Percentiles rank a stretch among this genome's conserved stretches.
Conservation (phyloP, 306 rosid species). For the Cicer pinnatifidum region DNA sequence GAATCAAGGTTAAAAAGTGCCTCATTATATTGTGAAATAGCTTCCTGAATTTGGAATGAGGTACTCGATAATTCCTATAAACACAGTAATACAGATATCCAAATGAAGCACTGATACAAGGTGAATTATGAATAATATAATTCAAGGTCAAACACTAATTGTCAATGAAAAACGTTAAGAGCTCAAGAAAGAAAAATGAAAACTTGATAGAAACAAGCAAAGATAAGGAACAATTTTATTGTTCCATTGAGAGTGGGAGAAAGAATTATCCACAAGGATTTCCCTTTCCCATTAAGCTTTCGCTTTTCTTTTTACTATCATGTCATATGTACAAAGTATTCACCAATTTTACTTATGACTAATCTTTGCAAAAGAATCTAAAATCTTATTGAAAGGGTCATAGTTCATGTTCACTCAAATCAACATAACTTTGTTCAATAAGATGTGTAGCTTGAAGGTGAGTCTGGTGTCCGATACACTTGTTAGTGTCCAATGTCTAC, state of each 20-base stretch:
- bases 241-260: background rate
- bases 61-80: background rate
- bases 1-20: constrained; percentile 9
- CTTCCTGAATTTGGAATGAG: background rate
- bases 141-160: background rate
- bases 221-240: background rate
- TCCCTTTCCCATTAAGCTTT: background rate
- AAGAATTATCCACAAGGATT: background rate
- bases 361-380: background rate
- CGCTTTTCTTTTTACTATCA: background rate
- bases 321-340: background rate
- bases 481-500: too few species aligned
- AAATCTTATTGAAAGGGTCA: background rate
- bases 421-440: background rate
- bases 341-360: background rate
- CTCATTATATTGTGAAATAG: constrained; percentile 4
- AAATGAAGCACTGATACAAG: background rate
- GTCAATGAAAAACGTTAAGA: background rate
- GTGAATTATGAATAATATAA: background rate
- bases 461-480: too few species aligned
- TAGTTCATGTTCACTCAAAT: background rate
- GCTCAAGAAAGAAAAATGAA: background rate
- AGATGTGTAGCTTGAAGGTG: background rate
- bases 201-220: background rate
- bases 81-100: background rate